Evolutionary conservation across 1,139 yeast genomes (phyloP).

Genomic region (Suhomyces choctaworum): DNA sequence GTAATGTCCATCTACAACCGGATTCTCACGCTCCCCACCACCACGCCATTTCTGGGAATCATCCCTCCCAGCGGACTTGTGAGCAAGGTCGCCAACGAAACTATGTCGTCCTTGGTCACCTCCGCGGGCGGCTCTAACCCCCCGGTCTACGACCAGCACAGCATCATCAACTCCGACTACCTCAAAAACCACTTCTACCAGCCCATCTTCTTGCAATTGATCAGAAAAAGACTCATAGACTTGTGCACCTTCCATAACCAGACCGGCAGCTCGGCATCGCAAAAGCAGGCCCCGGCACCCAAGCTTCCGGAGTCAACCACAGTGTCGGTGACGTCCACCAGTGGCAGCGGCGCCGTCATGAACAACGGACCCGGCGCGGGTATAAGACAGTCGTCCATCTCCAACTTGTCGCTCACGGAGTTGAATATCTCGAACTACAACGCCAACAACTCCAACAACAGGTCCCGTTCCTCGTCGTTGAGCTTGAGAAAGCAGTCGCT

Average conservation of each 20-base stretch:
- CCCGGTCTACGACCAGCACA: constrained; percentile 36
- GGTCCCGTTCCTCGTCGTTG: constrained; percentile 29
- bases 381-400: constrained; percentile 39
- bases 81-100: constrained; percentile 46
- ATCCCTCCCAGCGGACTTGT: constrained; percentile 50
- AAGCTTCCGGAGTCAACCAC: constrained; percentile 34
- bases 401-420: constrained; percentile 45
- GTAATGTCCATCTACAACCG: constrained; percentile 38
- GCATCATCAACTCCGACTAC: constrained; percentile 35
- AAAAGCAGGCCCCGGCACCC: constrained; percentile 3
- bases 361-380: constrained; percentile 15
- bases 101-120: constrained; percentile 31
- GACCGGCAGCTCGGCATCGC: background rate
- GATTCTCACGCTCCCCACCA: constrained; percentile 44
- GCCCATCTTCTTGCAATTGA: constrained; percentile 45
- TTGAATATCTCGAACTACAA: constrained; percentile 36
- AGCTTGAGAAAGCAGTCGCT: constrained; percentile 48
- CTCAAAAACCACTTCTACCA: constrained; percentile 36
- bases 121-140: constrained; percentile 20
- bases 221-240: constrained; percentile 44
- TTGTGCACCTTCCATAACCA: constrained; percentile 30
- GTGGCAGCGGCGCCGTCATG: constrained; percentile 16
- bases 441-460: constrained; percentile 12
- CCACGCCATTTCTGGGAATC: constrained; percentile 47
- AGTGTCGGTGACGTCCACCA: constrained; percentile 17